These are phyloP conservation scores for Magnaporthiopsis rhizophila DNA, from an alignment of 2,329 filamentous ascomycete species.

Conservation along the genomic window DNA sequence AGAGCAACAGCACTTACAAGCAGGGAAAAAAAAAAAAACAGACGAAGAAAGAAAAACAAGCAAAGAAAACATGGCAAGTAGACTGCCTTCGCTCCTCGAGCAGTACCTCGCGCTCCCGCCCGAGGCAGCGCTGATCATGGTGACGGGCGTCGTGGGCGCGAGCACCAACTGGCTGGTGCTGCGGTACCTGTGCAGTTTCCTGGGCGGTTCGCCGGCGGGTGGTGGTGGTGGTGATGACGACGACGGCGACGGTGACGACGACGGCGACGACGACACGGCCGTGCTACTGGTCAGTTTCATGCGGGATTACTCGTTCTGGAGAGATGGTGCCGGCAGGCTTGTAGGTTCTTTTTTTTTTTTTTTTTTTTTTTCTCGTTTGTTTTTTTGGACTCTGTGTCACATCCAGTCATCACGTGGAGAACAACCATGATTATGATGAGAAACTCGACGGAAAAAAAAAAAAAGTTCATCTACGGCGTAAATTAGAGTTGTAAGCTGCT, in stretches of 20 bases:
- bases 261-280: conserved; percentile 23
- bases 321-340: conserved; percentile 57
- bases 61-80: conserved; percentile 1
- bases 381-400: too few species aligned
- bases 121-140: conserved; percentile 52
- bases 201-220: neutral
- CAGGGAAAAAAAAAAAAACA: too few species aligned
- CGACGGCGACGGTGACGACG: conserved; percentile 18
- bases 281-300: conserved; percentile 80
- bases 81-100: conserved; percentile 53
- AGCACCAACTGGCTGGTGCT: conserved; percentile 59
- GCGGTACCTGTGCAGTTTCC: conserved; percentile 35
- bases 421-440: too few species aligned
- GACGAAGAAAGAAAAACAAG: too few species aligned
- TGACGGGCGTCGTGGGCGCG: conserved; percentile 61
- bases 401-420: too few species aligned
- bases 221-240: conserved; percentile 5
- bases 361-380: conserved; percentile 3
- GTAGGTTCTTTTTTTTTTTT: conserved; percentile 33
- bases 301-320: conserved; percentile 73
- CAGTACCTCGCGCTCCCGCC: conserved; percentile 52
- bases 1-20: neutral
- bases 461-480: neutral
- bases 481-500: neutral
- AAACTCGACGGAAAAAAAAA: too few species aligned